Evolutionary conservation across 768 basidiomycete species (phyloP), one percentile per base, ranked within the genome.

Genomic region (Galerina sulciceps): DNA sequence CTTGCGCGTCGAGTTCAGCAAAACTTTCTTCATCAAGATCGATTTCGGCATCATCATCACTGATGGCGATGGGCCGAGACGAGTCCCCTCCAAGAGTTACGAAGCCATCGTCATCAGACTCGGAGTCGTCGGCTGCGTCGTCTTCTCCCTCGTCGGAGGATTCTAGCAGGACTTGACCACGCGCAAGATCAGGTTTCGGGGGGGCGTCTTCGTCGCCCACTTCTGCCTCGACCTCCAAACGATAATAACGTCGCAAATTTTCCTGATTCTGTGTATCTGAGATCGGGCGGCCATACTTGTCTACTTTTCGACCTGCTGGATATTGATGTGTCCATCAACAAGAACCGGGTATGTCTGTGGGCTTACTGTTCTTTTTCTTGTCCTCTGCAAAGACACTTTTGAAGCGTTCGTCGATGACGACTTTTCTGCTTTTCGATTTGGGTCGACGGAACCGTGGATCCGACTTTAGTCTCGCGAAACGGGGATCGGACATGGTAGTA

Each of bases 381-480:
- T 73, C 77, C 52, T 79, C 75, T 13, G 79, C 74, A 43, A 98
- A 85, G 17, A 97, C 81, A 54, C 81, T 77, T 72, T 90, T 93
- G 82, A 99, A 99, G 20, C 97, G 88, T 10, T 94, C 88, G 71
- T 99, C 97, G 37, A 98, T 84, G 53, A 90, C 84, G 52, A 97
- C 89, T 73, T 95, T 97, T 63, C 85, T 78, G 57, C 86, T 78
- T 36, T 88, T 85, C 73, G 89, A 93, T 71, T 87, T 91, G 2
- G 93, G 91, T 34, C 85, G 83, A 22, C 95, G 82, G 77, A 99
- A 99, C 48, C 97, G 87, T 45, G 97, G 97, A 71, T 99, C 96
- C 13, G 93, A 87, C 70, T 86, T 89, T 55, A 98, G 80, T 52
- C 91, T 81, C 17, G 90, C 84, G 73, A 99, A 99, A 18, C 96